phyloP scores from a whole-genome alignment of 2,329 filamentous ascomycete genomes.

The Conoideocrella luteorostrata region DNA sequence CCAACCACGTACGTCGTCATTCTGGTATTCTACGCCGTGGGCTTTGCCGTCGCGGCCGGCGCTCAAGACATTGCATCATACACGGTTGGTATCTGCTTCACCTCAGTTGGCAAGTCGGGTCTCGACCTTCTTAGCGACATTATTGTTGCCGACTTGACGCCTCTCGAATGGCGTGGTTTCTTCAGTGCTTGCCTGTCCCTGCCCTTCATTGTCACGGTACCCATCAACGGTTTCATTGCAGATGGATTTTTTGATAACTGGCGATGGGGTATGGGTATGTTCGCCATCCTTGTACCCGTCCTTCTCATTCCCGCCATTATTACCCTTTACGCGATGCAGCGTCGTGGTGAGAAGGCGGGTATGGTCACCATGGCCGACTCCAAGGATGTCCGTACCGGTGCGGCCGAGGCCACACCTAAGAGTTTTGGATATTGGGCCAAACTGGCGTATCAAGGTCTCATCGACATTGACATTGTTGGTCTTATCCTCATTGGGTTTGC shows the following conservation, averaged over 20 bases:
- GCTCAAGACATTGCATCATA: conserved; percentile 25
- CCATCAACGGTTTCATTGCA: conserved; percentile 35
- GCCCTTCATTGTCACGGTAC: conserved; percentile 30
- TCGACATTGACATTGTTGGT: conserved; percentile 1
- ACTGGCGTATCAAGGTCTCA: background rate
- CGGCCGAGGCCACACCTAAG: background rate
- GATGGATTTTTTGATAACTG: conserved; percentile 37
- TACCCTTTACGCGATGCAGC: conserved; percentile 51
- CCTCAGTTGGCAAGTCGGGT: conserved; percentile 29
- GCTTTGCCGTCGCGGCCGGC: conserved; percentile 25
- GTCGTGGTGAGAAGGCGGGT: conserved; percentile 48
- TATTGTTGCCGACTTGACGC: conserved; percentile 26
- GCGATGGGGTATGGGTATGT: conserved; percentile 60
- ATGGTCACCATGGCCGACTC: conserved; percentile 31
- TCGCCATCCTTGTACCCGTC: conserved; percentile 53
- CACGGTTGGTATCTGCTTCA: conserved; percentile 29
- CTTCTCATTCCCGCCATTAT: conserved; percentile 49
- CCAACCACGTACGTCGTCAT: conserved; percentile 33
- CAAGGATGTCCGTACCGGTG: background rate
- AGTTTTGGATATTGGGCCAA: background rate
- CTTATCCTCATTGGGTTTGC: conserved; percentile 46
- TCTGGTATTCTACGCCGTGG: conserved; percentile 30
- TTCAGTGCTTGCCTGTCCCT: conserved; percentile 16
- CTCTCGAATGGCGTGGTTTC: conserved; percentile 31
- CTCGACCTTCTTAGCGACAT: conserved; percentile 23